phyloP scores from a whole-genome alignment of 2,329 filamentous ascomycete genomes.

The Chlorencoelia australis region DNA sequence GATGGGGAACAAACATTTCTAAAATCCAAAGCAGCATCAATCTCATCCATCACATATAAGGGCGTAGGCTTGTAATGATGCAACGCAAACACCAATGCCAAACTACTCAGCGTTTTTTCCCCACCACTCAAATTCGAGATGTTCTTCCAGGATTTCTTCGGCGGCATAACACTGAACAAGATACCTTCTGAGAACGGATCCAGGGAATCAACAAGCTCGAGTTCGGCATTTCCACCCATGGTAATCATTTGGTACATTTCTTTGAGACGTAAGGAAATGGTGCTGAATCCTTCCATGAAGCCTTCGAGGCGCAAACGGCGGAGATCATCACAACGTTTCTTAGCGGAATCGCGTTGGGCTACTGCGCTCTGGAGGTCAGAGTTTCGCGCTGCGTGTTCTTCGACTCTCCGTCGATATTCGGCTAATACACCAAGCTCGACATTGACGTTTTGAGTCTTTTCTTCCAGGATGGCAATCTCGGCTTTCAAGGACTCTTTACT shows the following conservation, averaged over 20 bases:
- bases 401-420: conserved; percentile 78
- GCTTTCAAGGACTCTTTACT: conserved; percentile 55
- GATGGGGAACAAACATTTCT: conserved; percentile 65
- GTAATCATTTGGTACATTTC: conserved; percentile 99
- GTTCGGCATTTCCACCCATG: conserved; percentile 96
- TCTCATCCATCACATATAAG: conserved; percentile 99
- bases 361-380: conserved; percentile 75
- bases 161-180: conserved; percentile 95
- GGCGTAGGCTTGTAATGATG: conserved; percentile 98
- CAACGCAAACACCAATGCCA: conserved; percentile 94
- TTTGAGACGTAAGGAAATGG: conserved; percentile 88
- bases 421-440: conserved; percentile 83
- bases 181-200: conserved; percentile 98
- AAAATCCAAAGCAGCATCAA: conserved; percentile 96
- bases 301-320: conserved; percentile 83
- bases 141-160: conserved; percentile 99
- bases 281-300: conserved; percentile 96
- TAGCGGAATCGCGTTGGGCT: conserved; percentile 69
- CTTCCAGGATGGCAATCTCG: conserved; percentile 56
- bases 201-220: conserved; percentile 90
- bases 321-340: conserved; percentile 86
- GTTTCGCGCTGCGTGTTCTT: conserved; percentile 73
- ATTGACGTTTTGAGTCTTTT: conserved; percentile 72
- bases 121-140: conserved; percentile 93
- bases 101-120: conserved; percentile 88